Conservation (phyloP, 2,329 filamentous ascomycete species). For the Fusarium sp. region DNA sequence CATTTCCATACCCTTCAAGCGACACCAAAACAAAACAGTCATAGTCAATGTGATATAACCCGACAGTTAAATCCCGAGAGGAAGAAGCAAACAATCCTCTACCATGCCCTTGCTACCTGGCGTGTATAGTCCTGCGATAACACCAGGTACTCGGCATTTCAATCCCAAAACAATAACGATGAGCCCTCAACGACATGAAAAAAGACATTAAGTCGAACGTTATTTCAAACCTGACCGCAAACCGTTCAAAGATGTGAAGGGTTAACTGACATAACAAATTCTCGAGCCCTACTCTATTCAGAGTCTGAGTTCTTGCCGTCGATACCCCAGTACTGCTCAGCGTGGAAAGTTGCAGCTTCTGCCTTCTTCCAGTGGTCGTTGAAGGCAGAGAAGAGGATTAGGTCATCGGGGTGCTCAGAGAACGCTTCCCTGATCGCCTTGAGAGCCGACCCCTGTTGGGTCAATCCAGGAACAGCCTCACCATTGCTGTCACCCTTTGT, state of each 20-base stretch:
- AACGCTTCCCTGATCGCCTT: conserved; percentile 72
- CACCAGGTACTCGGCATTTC: neutral
- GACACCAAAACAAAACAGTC: neutral
- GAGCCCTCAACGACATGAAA: neutral
- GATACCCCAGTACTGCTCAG: conserved; percentile 84
- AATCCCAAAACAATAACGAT: neutral
- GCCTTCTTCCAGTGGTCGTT: conserved; percentile 84
- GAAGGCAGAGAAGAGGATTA: conserved; percentile 83
- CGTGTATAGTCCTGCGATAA: conserved; percentile 15
- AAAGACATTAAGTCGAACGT: conserved; percentile 9
- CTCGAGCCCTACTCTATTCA: conserved; percentile 23
- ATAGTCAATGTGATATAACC: neutral
- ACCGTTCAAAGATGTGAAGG: conserved; percentile 12
- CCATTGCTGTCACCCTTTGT: conserved; percentile 74
- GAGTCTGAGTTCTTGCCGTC: conserved; percentile 30
- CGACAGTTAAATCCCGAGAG: neutral
- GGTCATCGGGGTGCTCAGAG: conserved; percentile 57
- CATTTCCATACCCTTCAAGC: conserved; percentile 3
- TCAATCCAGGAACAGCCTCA: conserved; percentile 73
- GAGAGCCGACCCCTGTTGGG: conserved; percentile 75
- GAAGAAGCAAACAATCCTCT: conserved; percentile 5
- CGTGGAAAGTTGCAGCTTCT: conserved; percentile 70
- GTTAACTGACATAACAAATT: conserved; percentile 17
- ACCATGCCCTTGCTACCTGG: conserved; percentile 7
- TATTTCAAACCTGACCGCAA: conserved; percentile 5